Conservation (phyloP, 352 stramenopile genomes). For the Phytopythium montanum region DNA sequence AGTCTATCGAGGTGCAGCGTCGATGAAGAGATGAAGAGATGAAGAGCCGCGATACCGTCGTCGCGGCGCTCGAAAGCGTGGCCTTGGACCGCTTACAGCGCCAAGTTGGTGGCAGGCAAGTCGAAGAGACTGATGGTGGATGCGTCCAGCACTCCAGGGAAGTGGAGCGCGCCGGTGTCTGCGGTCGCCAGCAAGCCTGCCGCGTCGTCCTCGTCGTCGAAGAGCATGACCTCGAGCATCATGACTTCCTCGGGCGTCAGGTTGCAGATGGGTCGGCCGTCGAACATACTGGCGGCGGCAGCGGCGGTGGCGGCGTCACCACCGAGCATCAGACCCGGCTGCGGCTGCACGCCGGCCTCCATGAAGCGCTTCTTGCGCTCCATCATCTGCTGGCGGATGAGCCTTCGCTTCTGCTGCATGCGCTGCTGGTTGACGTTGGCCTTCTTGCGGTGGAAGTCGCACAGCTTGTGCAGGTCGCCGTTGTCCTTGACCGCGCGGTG, state of each 20-base stretch:
- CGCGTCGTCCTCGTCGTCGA: constrained; percentile 38
- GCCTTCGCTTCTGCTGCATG: constrained; percentile 28
- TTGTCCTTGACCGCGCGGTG: constrained; percentile 38
- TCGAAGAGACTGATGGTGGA: background rate
- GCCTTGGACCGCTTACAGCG: constrained; percentile 14
- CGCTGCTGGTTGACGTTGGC: constrained; percentile 38
- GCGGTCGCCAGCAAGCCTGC: constrained; percentile 9
- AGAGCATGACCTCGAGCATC: constrained; percentile 42
- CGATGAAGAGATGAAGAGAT: background rate
- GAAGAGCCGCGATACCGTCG: background rate
- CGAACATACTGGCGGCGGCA: constrained; percentile 19
- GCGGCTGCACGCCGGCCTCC: constrained; percentile 26
- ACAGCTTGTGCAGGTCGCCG: constrained; percentile 53
- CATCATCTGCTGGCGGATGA: constrained; percentile 43
- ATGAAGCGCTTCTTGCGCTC: constrained; percentile 48
- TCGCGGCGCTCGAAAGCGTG: background rate
- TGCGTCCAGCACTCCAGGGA: constrained; percentile 1
- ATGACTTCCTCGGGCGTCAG: constrained; percentile 36
- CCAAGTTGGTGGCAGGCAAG: constrained; percentile 23
- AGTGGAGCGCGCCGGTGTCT: constrained; percentile 1
- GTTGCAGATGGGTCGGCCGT: constrained; percentile 36
- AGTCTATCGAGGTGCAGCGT: constrained; percentile 31
- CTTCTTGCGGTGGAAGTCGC: constrained; percentile 48
- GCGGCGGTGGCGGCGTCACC: constrained; percentile 2
- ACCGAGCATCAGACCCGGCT: constrained; percentile 7